Evolutionary conservation across 148 eudicot genomes (phyloP), one percentile per base, ranked within the genome.

Genomic region (Fagopyrum homotropicum): DNA sequence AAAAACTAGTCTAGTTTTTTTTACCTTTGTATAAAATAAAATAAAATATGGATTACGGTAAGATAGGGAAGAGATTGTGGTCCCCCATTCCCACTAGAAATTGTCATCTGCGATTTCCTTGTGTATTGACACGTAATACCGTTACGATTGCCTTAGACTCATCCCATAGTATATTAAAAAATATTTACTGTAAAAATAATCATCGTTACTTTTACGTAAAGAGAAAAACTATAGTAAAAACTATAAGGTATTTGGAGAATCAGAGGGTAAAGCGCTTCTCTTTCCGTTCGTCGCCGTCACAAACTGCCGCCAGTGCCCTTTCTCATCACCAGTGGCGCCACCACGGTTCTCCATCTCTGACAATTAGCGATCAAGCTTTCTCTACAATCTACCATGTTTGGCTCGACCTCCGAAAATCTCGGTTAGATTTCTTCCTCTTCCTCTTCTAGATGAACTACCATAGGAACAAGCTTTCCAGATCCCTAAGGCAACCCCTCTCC

Each of bases 391-490:
- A 40, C 71, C 6, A 66, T 66, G 71, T 43, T 15, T 6, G 71
- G 9, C 40, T 66, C 71, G 15, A 6, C 46, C 71, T 14, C 71
- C 71, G 71, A 40, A 66, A 35, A 4, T 40, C 47, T 35, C 59
- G 69, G 52, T 64, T 22, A 59, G 78, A 45, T 17, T 11, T 43
- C 73, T 4, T 17, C 14, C 30, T 35, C 29, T 40, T 12, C 30
- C 69, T 63, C 22, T 30, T 29, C 70, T 66, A 66, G 71, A 66
- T 66, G 71, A 66, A 14, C 71, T 66, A 40, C 47, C 71, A 14
- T 66, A 40, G 35, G 71, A 66, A 46, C 9, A 66, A 43, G 45
- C 71, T 66, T 43, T 66, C 71, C 71, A 66, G 71, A 66, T 66
- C 71, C 44, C 69, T 63, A 29, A 10, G 69, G 69, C 44, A 59